These are phyloP conservation scores for Paramyrothecium roridum DNA, from an alignment of 2,329 filamentous ascomycete genomes.

Conservation along the genomic window DNA sequence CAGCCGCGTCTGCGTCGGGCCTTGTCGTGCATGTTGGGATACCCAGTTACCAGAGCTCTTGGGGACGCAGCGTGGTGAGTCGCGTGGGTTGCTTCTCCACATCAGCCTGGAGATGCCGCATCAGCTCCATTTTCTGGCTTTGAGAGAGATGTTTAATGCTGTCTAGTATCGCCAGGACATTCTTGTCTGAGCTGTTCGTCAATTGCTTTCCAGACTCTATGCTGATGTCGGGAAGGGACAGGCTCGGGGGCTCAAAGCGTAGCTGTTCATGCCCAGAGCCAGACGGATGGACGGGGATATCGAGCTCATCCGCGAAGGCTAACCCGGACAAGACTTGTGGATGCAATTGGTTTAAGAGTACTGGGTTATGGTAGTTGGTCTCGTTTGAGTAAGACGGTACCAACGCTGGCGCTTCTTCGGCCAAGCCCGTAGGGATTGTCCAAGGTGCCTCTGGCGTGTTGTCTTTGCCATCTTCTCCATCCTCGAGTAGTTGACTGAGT, in stretches of 20 bases:
- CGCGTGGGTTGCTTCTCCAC: neutral
- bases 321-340: too few relatives aligned
- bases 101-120: constrained; percentile 16
- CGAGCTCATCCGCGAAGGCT: too few relatives aligned
- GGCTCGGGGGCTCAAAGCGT: too few relatives aligned
- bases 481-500: constrained; percentile 32
- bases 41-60: neutral
- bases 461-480: constrained; percentile 4
- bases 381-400: too few relatives aligned
- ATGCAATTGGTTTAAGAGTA: too few relatives aligned
- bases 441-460: neutral
- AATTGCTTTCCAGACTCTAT: too few relatives aligned
- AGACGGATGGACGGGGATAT: too few relatives aligned
- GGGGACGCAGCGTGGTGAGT: neutral
- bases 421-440: neutral
- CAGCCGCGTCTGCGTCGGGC: neutral
- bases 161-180: constrained; percentile 5
- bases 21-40: neutral
- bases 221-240: too few relatives aligned
- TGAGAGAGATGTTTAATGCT: constrained; percentile 11
- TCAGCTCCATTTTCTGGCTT: constrained; percentile 15
- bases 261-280: too few relatives aligned
- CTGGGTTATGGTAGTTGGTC: too few relatives aligned
- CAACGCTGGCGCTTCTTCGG: neutral
- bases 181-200: neutral